Base-by-base conservation (phyloP, 2,329 filamentous ascomycete species). In the Aureobasidium melanogenum region DNA sequence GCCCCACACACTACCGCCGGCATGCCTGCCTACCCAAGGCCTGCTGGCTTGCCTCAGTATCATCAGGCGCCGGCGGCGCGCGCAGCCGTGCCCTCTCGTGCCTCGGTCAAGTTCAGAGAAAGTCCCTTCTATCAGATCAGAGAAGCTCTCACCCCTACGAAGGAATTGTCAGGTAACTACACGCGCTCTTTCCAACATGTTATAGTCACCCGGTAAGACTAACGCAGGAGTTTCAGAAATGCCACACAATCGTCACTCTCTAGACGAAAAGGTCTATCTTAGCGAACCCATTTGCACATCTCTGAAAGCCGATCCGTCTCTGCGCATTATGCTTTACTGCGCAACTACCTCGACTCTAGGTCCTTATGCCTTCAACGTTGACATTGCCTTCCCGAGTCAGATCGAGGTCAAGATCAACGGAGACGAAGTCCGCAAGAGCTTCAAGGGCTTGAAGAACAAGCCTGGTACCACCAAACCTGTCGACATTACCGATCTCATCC, bases 401-500 rank as follows among this genome's bases (percentile, higher is more conserved):
- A 88, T 94, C 34, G 94, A 99, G 72, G 82, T 99, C 62, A 93
- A 91, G 71, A 84, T 96, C 61, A 99, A 99, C 68, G 82, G 85
- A 10, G 88, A 88, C 36, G 91, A 97, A 62, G 82, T 97, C 66
- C 94, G 93, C 73, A 88, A 88, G n/a, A 99, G 97, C 72, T 81
- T 96, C 66, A 88, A 94, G 67, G 94, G 94, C 5, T 76, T 99
- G 64, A 99, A 99, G 76, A 97, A 96, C 73, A 96, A 94, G 73
- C 90, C 93, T 7, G 94, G 94, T 24, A 95, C 94, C 47, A 99
- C 94, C 43, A 86, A 91, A 69, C 94, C 94, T 8, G 91, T 90
- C 50, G 94, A 99, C 74, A 88, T 99, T 64, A 99, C 94, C 8
- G 79, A 83, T 65, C 82, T 84, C 63, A 78, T 97, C 48, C 84